Percentiles rank a stretch among this genome's conserved stretches.
These are phyloP conservation scores for Spathaspora gorwiae DNA, from an alignment of 805 yeast genomes.

Conservation along the genomic window DNA sequence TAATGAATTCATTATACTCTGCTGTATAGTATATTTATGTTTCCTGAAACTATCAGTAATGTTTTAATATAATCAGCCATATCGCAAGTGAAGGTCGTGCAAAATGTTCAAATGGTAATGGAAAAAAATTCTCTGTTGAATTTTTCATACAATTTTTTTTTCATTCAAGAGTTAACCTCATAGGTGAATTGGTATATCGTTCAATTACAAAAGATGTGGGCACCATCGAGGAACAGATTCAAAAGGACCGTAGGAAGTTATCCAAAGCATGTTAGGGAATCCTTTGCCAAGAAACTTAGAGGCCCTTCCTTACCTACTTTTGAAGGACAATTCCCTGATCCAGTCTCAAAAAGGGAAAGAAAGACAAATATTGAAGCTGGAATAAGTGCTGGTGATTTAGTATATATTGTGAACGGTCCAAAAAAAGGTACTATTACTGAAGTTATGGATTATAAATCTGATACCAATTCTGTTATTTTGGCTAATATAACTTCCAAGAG, in stretches of 20 bases:
- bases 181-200: too few species aligned
- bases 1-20: neutral
- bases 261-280: conserved; percentile 28
- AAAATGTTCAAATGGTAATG: too few species aligned
- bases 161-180: too few species aligned
- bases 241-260: conserved; percentile 31
- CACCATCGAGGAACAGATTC: conserved; percentile 26
- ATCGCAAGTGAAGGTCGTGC: too few species aligned
- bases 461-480: conserved; percentile 59
- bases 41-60: too few species aligned
- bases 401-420: conserved; percentile 64
- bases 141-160: too few species aligned
- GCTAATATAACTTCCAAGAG: conserved; percentile 64
- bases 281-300: conserved; percentile 16
- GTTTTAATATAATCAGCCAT: too few species aligned
- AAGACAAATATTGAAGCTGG: conserved; percentile 50
- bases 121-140: too few species aligned
- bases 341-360: conserved; percentile 22
- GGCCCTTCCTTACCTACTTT: conserved; percentile 33
- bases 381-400: conserved; percentile 72
- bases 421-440: conserved; percentile 72
- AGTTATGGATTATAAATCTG: conserved; percentile 54
- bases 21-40: neutral
- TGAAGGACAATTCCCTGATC: conserved; percentile 15
- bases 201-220: conserved; percentile 8